phyloP scores from a whole-genome alignment of 345 rosid genomes.

The Angophora floribunda region DNA sequence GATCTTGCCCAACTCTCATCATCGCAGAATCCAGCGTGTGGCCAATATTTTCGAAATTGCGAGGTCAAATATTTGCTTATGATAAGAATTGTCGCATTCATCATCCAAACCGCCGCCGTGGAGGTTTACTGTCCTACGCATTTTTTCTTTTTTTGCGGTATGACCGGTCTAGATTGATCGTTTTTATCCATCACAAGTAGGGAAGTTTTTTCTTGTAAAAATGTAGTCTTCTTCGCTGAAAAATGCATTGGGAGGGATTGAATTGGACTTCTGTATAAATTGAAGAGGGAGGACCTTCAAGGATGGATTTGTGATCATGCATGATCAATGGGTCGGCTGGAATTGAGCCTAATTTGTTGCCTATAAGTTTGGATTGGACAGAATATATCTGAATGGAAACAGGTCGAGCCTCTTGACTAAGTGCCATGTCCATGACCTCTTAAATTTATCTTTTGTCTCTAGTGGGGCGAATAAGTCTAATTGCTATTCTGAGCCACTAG shows the following conservation, averaged over 20 bases:
- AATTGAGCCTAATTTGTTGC: not conserved
- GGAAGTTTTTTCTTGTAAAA: not conserved
- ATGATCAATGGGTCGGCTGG: not conserved
- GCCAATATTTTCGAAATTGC: not conserved
- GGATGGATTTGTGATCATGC: not conserved
- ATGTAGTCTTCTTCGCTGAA: not conserved
- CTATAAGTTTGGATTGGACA: not conserved
- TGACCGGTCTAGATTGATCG: not conserved
- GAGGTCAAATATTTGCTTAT: not conserved
- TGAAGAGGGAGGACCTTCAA: not conserved
- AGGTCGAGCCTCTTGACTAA: not conserved
- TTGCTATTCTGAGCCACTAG: rapidly evolving
- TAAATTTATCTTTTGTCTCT: not conserved
- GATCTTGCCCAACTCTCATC: not conserved
- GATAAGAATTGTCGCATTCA: not conserved
- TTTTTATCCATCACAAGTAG: not conserved
- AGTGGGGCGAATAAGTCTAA: not conserved
- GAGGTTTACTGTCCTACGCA: not conserved
- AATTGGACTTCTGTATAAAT: not conserved
- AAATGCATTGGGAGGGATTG: not conserved
- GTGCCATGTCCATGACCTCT: not conserved
- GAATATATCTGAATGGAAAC: not conserved
- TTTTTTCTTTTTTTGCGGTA: not conserved
- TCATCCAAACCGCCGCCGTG: not conserved
- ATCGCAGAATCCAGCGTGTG: not conserved